Conservation (phyloP, 2,329 filamentous ascomycete genomes). For the Clarireedia sp. region DNA sequence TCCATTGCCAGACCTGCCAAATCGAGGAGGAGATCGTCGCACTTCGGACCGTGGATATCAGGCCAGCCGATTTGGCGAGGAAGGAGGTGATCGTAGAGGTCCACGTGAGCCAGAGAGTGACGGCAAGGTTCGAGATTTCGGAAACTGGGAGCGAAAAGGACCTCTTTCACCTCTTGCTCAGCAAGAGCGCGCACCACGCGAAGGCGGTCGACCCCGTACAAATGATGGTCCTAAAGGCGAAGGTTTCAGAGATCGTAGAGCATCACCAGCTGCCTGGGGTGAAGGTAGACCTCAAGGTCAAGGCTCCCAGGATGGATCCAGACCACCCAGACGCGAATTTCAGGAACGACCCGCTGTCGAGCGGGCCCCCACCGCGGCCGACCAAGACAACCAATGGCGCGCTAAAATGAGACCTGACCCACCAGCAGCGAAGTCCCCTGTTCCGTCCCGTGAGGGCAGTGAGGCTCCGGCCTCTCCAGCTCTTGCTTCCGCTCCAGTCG, state of each 20-base stretch:
- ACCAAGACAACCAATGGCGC: conserved; percentile 91
- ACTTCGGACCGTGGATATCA: conserved; percentile 42
- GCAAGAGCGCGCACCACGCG: conserved; percentile 46
- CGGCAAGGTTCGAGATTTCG: conserved; percentile 70
- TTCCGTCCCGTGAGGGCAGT: conserved; percentile 63
- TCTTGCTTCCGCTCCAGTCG: conserved; percentile 44
- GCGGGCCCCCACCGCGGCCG: conserved; percentile 75
- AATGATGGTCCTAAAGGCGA: conserved; percentile 53
- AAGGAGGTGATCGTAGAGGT: conserved; percentile 64
- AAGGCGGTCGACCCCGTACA: conserved; percentile 49
- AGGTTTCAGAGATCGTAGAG: conserved; percentile 52
- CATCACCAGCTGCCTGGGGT: conserved; percentile 70
- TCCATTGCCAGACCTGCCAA: conserved; percentile 68
- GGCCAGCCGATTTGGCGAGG: conserved; percentile 26
- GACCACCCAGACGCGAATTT: conserved; percentile 72
- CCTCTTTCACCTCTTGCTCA: conserved; percentile 68
- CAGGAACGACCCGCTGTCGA: conserved; percentile 59
- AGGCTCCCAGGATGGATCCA: conserved; percentile 58
- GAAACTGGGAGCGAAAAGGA: conserved; percentile 92
- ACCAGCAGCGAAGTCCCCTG: conserved; percentile 47
- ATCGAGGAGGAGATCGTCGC: conserved; percentile 40
- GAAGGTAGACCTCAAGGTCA: conserved; percentile 44
- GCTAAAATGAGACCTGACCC: conserved; percentile 79
- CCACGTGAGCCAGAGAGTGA: conserved; percentile 60
- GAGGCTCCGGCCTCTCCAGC: conserved; percentile 68